Percentiles rank a stretch among this genome's conserved stretches.
phyloP scores from a whole-genome alignment of 2,329 filamentous ascomycete species.

The Neofusicoccum sp. region DNA sequence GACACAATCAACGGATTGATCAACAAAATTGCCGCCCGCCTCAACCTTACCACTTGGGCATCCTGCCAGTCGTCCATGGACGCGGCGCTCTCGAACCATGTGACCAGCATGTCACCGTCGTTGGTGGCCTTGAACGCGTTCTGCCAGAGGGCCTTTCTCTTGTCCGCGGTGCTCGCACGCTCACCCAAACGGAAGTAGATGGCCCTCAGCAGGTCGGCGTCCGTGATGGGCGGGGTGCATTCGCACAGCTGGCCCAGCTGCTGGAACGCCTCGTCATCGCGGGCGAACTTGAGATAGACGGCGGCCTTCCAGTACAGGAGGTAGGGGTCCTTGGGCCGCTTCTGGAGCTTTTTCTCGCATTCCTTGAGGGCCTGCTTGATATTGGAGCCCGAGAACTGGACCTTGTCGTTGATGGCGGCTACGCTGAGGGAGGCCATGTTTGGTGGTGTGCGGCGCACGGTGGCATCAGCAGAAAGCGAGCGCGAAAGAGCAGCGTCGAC shows the following conservation, averaged over 20 bases:
- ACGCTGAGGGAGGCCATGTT: constrained; percentile 17
- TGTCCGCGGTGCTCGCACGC: neutral
- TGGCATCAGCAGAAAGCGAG: neutral
- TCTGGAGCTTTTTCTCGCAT: constrained; percentile 35
- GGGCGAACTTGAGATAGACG: constrained; percentile 17
- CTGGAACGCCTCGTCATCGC: constrained; percentile 16
- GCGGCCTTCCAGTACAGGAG: constrained; percentile 22
- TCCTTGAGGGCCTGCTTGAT: constrained; percentile 28
- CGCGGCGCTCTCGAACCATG: constrained; percentile 17
- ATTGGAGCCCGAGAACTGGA: constrained; percentile 14
- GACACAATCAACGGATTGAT: neutral
- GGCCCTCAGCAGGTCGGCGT: constrained; percentile 6
- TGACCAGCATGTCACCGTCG: constrained; percentile 5
- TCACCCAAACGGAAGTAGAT: constrained; percentile 9
- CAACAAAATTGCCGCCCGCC: neutral
- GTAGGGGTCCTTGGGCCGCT: constrained; percentile 36
- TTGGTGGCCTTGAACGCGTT: constrained; percentile 17
- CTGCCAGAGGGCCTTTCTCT: constrained; percentile 14
- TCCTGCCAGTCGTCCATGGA: constrained; percentile 13
- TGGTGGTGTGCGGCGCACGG: constrained; percentile 7
- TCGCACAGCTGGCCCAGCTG: constrained; percentile 12
- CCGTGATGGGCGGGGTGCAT: constrained; percentile 8
- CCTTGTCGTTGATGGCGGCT: constrained; percentile 12
- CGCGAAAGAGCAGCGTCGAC: neutral
- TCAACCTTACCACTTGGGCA: constrained; percentile 8